Evolutionary conservation across 306 rosid species (phyloP), one percentile per base, ranked within the genome.

Genomic region (Castanea sativa): DNA sequence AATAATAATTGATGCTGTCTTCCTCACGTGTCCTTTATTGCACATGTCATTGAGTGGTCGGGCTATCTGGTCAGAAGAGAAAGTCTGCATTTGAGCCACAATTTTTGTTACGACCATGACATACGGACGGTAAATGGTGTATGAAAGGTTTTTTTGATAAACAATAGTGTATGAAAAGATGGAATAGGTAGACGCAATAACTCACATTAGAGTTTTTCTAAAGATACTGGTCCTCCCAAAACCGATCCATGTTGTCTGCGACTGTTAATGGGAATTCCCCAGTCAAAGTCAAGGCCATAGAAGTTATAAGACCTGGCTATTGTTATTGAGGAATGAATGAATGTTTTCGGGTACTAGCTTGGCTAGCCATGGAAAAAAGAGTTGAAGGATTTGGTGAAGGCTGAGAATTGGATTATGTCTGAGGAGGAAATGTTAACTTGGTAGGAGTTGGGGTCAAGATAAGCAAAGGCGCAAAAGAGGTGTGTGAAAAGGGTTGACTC

Each of bases 381-480:
- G 21, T 23, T 1, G 57, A 2, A 4, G 43, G 11, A 27, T 14
- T 65, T 74, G 9, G 89, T 85, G 84, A 85, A 85, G 27, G 67
- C 67, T 1, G 87, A 80, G 85, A 88, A 85, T 0, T 21, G 75
- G 4, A 73, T 61, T 0, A 68, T 12, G 74, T 83, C 73, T 13
- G 82, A 27, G 10, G 83, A 11, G 20, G 89, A 75, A 58, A 88
- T 76, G 29, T 82, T 78, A 67, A 81, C 84, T 74, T 78, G 58
- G 77, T 75, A 55, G 0, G 82, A 80, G 76, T n/a, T 23, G 18
- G 81, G 0, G 21, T 75, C 3, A 13, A 88, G 85, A 68, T 80
- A 87, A 29, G 89, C 87, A 25, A 88, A 88, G 1, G 94, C 94
- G 25, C 90, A 92, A 35, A 82, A 90, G 52, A 92, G 85, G 15